A percentile compares a stretch with the other conserved stretches of the same genome.
These are phyloP conservation scores for Hypoxylon sp. DNA, from an alignment of 2,329 filamentous ascomycete genomes.

Conservation along the genomic window DNA sequence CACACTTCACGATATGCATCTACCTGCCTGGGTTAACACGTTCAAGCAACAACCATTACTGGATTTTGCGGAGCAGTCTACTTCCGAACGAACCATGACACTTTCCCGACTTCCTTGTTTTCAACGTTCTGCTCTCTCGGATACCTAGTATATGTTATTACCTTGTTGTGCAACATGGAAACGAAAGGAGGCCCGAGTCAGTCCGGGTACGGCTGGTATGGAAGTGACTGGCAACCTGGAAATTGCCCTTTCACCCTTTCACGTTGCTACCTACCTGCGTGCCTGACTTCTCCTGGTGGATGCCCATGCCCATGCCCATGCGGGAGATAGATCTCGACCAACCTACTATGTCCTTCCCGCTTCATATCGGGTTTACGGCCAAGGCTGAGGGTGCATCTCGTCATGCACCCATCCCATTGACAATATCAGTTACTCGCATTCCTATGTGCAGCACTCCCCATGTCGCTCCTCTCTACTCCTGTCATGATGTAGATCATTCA, in stretches of 20 bases:
- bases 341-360: conserved; percentile 1
- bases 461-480: conserved; percentile 11
- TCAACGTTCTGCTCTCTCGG: conserved; percentile 3
- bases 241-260: too few relatives aligned
- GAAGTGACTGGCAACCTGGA: conserved; percentile 17
- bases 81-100: not conserved
- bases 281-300: not conserved
- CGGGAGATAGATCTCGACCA: not conserved
- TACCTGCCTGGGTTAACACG: too few relatives aligned
- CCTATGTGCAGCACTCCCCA: conserved; percentile 16
- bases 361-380: conserved; percentile 4
- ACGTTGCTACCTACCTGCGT: conserved; percentile 1
- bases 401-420: conserved; percentile 31
- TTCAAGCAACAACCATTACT: not conserved
- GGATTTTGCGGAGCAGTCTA: not conserved
- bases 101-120: conserved; percentile 4
- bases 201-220: conserved; percentile 16
- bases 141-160: too few relatives aligned
- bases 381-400: conserved; percentile 32
- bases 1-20: not conserved
- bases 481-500: conserved; percentile 16
- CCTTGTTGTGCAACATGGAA: conserved; percentile 30
- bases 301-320: too few relatives aligned
- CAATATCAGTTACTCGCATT: conserved; percentile 17
- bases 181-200: conserved; percentile 8